Evolutionary conservation across 768 basidiomycete species (phyloP).

Genomic region (Lactifluus echinatus): DNA sequence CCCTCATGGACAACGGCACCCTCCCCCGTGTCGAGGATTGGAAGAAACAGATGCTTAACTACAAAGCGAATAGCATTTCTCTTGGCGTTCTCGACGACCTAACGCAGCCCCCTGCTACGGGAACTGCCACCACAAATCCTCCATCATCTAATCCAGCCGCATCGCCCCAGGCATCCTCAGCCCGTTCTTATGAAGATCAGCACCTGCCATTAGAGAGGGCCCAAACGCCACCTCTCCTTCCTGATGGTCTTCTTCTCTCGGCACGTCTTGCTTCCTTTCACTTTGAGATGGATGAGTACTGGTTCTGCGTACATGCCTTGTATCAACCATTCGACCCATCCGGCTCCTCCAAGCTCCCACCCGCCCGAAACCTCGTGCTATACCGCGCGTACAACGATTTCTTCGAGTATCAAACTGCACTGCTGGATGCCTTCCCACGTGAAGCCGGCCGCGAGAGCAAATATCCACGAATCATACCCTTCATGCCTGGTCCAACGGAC

Average conservation of each 20-base stretch:
- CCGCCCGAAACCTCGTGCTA: conserved; percentile 71
- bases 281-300: conserved; percentile 90
- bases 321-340: conserved; percentile 74
- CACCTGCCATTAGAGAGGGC: conserved; percentile 29
- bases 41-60: conserved; percentile 91
- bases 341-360: conserved; percentile 48
- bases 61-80: conserved; percentile 94
- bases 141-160: conserved; percentile 13
- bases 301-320: conserved; percentile 89
- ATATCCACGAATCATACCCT: conserved; percentile 75
- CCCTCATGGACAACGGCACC: conserved; percentile 77
- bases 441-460: conserved; percentile 78
- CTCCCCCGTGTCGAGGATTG: conserved; percentile 98
- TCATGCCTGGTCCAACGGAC: conserved; percentile 92
- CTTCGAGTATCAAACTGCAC: conserved; percentile 89
- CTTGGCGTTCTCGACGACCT: conserved; percentile 80
- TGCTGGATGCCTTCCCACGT: conserved; percentile 79
- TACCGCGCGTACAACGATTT: conserved; percentile 98
- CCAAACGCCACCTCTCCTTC: conserved; percentile 43
- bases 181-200: conserved; percentile 20
- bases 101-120: conserved; percentile 27
- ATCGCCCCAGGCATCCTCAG: conserved; percentile 21
- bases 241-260: conserved; percentile 75
- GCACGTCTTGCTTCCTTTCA: conserved; percentile 96
- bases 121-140: background rate